Conservation (phyloP, 2,329 filamentous ascomycete species). For the Beauveria pseudobassiana region DNA sequence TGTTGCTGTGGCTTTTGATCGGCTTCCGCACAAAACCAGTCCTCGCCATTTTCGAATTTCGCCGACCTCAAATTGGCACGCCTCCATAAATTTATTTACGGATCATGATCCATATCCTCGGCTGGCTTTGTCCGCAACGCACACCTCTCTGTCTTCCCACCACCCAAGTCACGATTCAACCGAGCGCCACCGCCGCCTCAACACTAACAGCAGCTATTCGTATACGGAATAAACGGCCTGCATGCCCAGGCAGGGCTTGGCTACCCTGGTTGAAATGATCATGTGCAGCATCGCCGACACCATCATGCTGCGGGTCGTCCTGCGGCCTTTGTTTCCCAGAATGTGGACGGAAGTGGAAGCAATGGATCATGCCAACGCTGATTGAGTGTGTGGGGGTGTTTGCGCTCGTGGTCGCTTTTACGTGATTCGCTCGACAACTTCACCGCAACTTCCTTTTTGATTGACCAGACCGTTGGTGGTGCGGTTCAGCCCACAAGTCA, state of each 20-base stretch:
- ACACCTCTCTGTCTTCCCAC: not conserved
- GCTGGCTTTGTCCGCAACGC: not conserved
- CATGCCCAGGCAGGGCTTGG: not conserved
- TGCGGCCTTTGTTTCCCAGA: not conserved
- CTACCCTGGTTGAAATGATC: conserved; percentile 4
- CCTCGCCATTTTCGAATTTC: not conserved
- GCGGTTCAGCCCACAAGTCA: not conserved
- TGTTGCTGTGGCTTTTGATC: not conserved
- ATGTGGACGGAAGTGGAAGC: not conserved
- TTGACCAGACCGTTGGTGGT: not conserved
- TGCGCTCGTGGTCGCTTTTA: not conserved
- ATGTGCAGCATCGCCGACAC: conserved; percentile 8
- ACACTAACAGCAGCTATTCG: not conserved
- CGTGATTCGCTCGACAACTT: not conserved
- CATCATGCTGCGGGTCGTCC: not conserved
- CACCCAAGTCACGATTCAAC: conserved; percentile 9
- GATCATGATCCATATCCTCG: not conserved
- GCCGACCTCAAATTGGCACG: too few species aligned
- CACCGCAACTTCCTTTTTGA: conserved; percentile 1
- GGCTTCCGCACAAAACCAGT: not conserved
- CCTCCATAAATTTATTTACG: too few species aligned
- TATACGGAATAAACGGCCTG: not conserved
- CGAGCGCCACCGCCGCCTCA: conserved; percentile 7
- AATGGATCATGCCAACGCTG: not conserved
- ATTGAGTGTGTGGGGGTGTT: not conserved